Evolutionary conservation across 2,329 filamentous ascomycete genomes (phyloP).

Genomic region (Stagonosporopsis tanaceti): DNA sequence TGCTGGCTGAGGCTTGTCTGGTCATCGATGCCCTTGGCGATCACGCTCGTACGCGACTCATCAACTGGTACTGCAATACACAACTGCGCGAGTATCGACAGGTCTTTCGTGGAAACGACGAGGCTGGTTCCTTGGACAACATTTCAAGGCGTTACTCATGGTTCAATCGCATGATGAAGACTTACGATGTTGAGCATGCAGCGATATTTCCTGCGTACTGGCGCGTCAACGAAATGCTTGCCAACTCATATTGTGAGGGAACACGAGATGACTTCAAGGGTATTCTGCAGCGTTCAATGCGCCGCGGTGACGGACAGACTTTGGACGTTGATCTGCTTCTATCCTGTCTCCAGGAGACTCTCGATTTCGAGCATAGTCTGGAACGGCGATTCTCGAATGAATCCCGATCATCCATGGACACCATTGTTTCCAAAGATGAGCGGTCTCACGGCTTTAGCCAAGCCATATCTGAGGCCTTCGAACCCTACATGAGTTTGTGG

Average conservation of each 20-base stretch:
- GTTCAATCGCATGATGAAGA: conserved; percentile 96
- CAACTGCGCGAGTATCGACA: conserved; percentile 94
- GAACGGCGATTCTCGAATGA: conserved; percentile 82
- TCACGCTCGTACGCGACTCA: conserved; percentile 77
- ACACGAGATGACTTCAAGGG: conserved; percentile 95
- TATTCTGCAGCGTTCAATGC: conserved; percentile 87
- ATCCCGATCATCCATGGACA: conserved; percentile 85
- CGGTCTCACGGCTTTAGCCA: conserved; percentile 82
- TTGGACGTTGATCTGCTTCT: conserved; percentile 90
- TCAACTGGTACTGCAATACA: conserved; percentile 98
- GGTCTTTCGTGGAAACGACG: conserved; percentile 94
- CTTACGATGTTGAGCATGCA: conserved; percentile 92
- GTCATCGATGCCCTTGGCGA: conserved; percentile 97
- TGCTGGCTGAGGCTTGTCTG: conserved; percentile 84
- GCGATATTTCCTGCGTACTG: conserved; percentile 86
- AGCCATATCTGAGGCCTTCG: conserved; percentile 94
- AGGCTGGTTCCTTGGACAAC: conserved; percentile 94
- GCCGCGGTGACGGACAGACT: conserved; percentile 76
- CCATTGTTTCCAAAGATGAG: conserved; percentile 80
- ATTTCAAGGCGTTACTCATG: conserved; percentile 94
- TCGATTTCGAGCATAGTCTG: conserved; percentile 93
- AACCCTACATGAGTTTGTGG: conserved; percentile 96
- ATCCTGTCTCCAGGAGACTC: conserved; percentile 89
- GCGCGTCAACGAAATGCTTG: conserved; percentile 88
- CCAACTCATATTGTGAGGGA: conserved; percentile 92